Evolutionary conservation across 768 basidiomycete species (phyloP).

Genomic region (Pleurotus salmoneostramineus): DNA sequence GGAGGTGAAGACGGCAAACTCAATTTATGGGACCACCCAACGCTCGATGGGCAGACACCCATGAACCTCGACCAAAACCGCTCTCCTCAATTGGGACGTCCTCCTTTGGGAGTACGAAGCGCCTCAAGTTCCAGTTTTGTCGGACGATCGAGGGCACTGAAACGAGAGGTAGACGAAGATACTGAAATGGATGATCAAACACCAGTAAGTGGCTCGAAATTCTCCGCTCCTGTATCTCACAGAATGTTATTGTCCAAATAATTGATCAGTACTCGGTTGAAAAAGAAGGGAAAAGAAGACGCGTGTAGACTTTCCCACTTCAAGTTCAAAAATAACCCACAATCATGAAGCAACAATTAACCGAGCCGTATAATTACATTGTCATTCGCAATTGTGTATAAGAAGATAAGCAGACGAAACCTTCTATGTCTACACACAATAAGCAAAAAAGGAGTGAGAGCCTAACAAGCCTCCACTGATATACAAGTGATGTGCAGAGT

Average conservation of each 20-base stretch:
- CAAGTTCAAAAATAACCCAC: no score
- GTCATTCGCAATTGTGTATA: background rate
- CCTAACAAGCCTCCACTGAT: no score
- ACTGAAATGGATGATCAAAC: slow-evolving; percentile 2
- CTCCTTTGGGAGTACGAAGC: background rate
- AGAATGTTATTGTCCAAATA: no score
- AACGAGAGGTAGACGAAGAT: background rate
- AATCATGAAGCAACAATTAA: background rate
- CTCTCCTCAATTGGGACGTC: background rate
- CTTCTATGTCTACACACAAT: background rate
- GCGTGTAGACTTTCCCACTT: background rate
- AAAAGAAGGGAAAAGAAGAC: background rate
- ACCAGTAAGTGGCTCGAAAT: background rate
- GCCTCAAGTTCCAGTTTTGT: background rate
- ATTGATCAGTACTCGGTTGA: no score
- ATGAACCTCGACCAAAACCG: slow-evolving; percentile 20
- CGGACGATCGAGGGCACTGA: background rate
- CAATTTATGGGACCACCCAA: slow-evolving; percentile 31
- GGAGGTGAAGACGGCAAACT: slow-evolving; percentile 51
- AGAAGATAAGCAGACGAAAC: background rate
- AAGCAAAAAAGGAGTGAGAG: background rate
- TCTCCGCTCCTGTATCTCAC: no score
- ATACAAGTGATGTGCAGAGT: background rate
- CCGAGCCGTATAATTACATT: background rate
- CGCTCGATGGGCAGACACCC: background rate